These are phyloP conservation scores for Diatrype stigma DNA, from an alignment of 2,329 filamentous ascomycete genomes.

Conservation along the genomic window DNA sequence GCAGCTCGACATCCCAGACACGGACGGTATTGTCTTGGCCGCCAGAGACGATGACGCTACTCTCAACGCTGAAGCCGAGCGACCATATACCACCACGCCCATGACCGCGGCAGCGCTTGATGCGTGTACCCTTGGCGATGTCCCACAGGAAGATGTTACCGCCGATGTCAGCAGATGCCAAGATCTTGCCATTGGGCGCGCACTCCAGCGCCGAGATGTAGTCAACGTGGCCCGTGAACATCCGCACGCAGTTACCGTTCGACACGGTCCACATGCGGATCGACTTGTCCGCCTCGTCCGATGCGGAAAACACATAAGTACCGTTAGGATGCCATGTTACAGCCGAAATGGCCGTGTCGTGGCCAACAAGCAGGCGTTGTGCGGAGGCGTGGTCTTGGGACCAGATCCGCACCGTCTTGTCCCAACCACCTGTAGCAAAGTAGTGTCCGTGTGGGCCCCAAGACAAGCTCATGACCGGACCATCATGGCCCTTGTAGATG, in stretches of 20 bases:
- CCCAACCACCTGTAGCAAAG: constrained; percentile 81
- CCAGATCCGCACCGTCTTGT: constrained; percentile 89
- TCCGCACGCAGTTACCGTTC: constrained; percentile 79
- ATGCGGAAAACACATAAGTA: constrained; percentile 88
- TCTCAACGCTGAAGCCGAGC: constrained; percentile 89
- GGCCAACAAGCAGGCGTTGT: constrained; percentile 82
- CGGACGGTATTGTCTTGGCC: constrained; percentile 91
- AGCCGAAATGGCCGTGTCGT: constrained; percentile 88
- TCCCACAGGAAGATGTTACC: constrained; percentile 96
- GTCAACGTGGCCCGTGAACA: constrained; percentile 88
- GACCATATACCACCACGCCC: constrained; percentile 92
- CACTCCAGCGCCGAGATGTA: constrained; percentile 83
- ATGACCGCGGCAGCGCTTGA: constrained; percentile 92
- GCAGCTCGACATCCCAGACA: constrained; percentile 83
- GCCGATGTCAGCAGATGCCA: constrained; percentile 85
- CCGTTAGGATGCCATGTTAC: constrained; percentile 95
- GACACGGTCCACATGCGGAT: constrained; percentile 97
- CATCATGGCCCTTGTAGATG: constrained; percentile 88
- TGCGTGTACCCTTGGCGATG: constrained; percentile 74
- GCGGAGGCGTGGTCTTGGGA: constrained; percentile 89
- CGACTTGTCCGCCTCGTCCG: constrained; percentile 78
- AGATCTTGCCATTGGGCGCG: constrained; percentile 78
- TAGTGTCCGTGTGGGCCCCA: constrained; percentile 97
- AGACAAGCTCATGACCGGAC: constrained; percentile 79
- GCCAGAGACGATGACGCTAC: constrained; percentile 81